Base-by-base conservation (phyloP, 345 rosid species). In the Schrenkiella parvula region DNA sequence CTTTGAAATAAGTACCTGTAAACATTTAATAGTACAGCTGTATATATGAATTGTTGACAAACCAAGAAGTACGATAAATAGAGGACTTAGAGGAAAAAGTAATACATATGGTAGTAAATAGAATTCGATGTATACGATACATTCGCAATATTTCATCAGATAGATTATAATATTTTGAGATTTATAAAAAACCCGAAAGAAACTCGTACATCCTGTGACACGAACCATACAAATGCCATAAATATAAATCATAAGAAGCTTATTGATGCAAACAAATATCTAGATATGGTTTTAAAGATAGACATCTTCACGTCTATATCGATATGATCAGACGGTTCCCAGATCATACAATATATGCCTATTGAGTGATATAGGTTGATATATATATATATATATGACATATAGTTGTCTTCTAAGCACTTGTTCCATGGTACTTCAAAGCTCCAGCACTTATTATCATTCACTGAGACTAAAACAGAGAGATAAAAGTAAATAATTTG, bases 401-500 rank as follows among this genome's bases (percentile, higher is more conserved):
- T 59, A 44, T 60, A 72, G 34, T 31, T 58, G 42, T 23, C 50
- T 48, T 46, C 47, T 57, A 50, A 47, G 48, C 23, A 51, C 72
- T 66, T 67, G 54, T 50, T 60, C 57, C 37, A 34, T 32, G 34
- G 29, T 56, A 48, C 73, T 41, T 59, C 48, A 22, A 58, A 59
- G 57, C 62, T 74, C 56, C 78, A 67, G 3, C 73, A 29, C 62
- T 50, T 59, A 21, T 74, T 59, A 48, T 29, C 53, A 28, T 21
- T 38, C 32, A 58, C 35, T 11, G 21, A 48, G 10, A 6, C 54
- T 51, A 59, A 12, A 59, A 23, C 39, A 50, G 2, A 29, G 12
- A 37, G 31, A 73, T 15, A 29, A n/a, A 28, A 64, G 22, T 9
- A 8, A 35, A 28, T n/a, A 9, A 18, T 5, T 2, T 9, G 38